Evolutionary conservation across 2,329 filamentous ascomycete genomes (phyloP).

Genomic region (Juglanconis juglandina): DNA sequence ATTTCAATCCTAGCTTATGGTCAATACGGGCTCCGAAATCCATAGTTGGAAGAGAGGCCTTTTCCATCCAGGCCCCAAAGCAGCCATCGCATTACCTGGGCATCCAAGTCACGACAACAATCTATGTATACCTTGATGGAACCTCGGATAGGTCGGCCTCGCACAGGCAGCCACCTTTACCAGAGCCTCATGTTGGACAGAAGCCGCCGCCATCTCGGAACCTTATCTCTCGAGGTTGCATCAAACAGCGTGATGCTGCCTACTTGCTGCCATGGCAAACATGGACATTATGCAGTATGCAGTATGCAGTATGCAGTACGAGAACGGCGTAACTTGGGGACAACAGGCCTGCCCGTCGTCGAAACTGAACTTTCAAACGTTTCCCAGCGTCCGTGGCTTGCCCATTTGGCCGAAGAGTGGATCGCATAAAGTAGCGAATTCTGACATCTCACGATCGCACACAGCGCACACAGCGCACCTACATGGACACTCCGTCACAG

Average conservation of each 20-base stretch:
- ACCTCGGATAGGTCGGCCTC: too few species aligned
- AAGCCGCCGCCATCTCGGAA: too few species aligned
- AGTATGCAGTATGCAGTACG: not conserved
- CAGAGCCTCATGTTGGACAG: too few species aligned
- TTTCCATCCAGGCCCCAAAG: too few species aligned
- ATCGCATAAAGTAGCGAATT: not conserved
- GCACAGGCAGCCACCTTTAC: too few species aligned
- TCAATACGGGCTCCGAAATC: too few species aligned
- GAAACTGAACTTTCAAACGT: not conserved
- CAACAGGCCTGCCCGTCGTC: not conserved
- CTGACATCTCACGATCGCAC: not conserved
- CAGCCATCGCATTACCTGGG: too few species aligned
- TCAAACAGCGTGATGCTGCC: too few species aligned
- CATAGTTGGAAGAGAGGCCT: too few species aligned
- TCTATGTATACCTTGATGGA: too few species aligned
- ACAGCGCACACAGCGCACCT: not conserved
- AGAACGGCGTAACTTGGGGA: not conserved
- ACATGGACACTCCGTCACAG: constrained; percentile 1
- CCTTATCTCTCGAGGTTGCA: too few species aligned
- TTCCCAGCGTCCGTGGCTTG: not conserved
- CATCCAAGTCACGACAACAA: too few species aligned
- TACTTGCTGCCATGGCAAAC: not conserved
- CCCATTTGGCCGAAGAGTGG: not conserved
- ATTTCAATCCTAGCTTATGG: not conserved
- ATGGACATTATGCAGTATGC: not conserved